These are phyloP conservation scores for Metschnikowia lachancei DNA, from an alignment of 805 yeast genomes.

Conservation along the genomic window DNA sequence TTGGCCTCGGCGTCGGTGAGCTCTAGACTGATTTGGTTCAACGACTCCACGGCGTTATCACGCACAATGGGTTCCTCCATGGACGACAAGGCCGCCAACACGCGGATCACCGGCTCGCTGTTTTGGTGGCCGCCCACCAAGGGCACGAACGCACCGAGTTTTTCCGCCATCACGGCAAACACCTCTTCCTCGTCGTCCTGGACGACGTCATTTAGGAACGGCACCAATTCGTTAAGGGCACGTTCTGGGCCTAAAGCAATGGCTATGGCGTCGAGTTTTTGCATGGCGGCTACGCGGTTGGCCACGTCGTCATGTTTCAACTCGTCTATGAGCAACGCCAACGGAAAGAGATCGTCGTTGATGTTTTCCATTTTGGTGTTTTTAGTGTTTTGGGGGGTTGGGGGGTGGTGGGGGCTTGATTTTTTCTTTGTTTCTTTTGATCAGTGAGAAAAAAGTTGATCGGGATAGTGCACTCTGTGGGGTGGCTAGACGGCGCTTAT, in stretches of 20 bases:
- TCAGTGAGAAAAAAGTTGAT: no score
- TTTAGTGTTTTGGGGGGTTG: background rate
- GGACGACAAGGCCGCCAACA: conserved; percentile 79
- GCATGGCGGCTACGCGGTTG: conserved; percentile 92
- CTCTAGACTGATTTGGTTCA: conserved; percentile 65
- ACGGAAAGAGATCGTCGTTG: conserved; percentile 76
- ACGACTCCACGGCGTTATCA: conserved; percentile 87
- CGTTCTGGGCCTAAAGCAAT: conserved; percentile 92
- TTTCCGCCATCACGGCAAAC: conserved; percentile 87
- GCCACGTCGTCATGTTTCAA: conserved; percentile 94
- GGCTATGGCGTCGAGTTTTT: conserved; percentile 89
- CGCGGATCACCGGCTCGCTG: conserved; percentile 53
- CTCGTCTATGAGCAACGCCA: conserved; percentile 95
- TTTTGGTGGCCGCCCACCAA: conserved; percentile 73
- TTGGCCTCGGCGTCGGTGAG: conserved; percentile 62
- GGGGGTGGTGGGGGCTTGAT: no score
- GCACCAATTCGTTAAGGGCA: conserved; percentile 82
- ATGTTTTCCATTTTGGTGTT: conserved; percentile 17
- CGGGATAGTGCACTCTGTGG: no score
- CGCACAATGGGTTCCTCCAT: conserved; percentile 96
- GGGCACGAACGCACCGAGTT: conserved; percentile 84
- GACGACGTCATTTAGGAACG: conserved; percentile 83
- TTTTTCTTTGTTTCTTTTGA: no score
- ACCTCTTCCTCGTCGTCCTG: conserved; percentile 99
- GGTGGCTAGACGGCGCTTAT: no score